Evolutionary conservation across 1,284 basidiomycete genomes (phyloP), one percentile per base, ranked within the genome.

Genomic region (Phylloboletellus chloephorus): DNA sequence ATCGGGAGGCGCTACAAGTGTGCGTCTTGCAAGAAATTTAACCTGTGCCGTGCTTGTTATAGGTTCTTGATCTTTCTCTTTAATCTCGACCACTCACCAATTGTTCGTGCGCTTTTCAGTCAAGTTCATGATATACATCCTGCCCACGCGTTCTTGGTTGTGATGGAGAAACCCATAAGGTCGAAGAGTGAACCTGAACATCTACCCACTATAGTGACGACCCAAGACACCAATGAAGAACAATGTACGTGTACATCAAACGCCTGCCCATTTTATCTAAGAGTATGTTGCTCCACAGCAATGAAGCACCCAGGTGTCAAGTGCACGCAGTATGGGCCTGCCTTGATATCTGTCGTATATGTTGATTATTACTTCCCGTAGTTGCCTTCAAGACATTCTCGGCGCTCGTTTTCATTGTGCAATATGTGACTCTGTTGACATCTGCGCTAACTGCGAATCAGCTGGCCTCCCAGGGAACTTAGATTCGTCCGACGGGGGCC

Each of bases 341-440:
- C 30, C 24, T 45, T 43, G 11, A 31, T 17, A 5, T 19, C 36
- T 29, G 23, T 43, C 35, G 2, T 31, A 6, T 16, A 17, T 25
- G 22, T 37, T 34, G 15, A 49, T 28, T 22, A 21, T 29, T 11
- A 9, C 23, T 39, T 28, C 5, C n/a, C 44, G 8, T 55, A 94
- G 90, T 57, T 95, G 91, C 58, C 68, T 88, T 49, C 79, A 83
- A 53, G 88, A 90, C 49, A 93, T 95, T 47, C 76, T 93, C 17
- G 90, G 91, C 12, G 88, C 89, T 12, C 76, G 88, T 6, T 94
- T 91, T 64, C 91, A 91, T 55, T 95, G 91, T 52, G 87, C 87
- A 7, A 80, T 88, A n/a, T 95, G 91, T 56, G 72, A 78, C 39
- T 72, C 75, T 9, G 73, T 89, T 21, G 86, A 89, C 52, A 88